Percentiles rank a stretch among this genome's conserved stretches.
Conservation (phyloP, 352 stramenopile species). For the Globisporangium irregulare region DNA sequence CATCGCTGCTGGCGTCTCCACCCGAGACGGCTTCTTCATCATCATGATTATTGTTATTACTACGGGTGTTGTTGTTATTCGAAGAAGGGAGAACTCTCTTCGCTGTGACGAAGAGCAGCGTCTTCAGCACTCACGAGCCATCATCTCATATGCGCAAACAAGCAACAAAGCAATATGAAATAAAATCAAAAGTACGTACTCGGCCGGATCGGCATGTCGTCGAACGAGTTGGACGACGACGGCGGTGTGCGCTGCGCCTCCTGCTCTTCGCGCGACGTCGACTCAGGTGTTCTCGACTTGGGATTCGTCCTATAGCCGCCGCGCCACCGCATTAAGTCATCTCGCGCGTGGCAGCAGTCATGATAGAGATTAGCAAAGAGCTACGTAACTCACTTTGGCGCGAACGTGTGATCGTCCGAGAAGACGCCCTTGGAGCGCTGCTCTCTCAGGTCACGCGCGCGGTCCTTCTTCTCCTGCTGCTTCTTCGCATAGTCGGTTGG, state of each 20-base stretch:
- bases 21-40: constrained; percentile 23
- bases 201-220: constrained; percentile 45
- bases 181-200: constrained; percentile 23
- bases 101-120: constrained; percentile 16
- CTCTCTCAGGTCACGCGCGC: constrained; percentile 69
- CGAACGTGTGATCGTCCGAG: constrained; percentile 76
- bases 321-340: not conserved
- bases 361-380: not conserved
- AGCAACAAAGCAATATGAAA: not conserved
- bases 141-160: constrained; percentile 14
- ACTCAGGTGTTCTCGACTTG: constrained; percentile 29
- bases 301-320: constrained; percentile 37
- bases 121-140: constrained; percentile 23
- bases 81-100: constrained; percentile 18
- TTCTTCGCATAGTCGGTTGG: constrained; percentile 79
- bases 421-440: constrained; percentile 65
- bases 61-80: constrained; percentile 21
- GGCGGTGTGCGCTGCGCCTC: constrained; percentile 23
- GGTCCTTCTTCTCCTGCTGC: constrained; percentile 75
- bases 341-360: not conserved
- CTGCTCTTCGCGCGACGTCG: constrained; percentile 46
- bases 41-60: constrained; percentile 60
- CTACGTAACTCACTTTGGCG: constrained; percentile 49
- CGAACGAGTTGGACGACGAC: constrained; percentile 23
- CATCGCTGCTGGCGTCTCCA: constrained; percentile 27